These are phyloP conservation scores for Albatrellus sp. DNA, from an alignment of 1,284 basidiomycete genomes.

Conservation along the genomic window DNA sequence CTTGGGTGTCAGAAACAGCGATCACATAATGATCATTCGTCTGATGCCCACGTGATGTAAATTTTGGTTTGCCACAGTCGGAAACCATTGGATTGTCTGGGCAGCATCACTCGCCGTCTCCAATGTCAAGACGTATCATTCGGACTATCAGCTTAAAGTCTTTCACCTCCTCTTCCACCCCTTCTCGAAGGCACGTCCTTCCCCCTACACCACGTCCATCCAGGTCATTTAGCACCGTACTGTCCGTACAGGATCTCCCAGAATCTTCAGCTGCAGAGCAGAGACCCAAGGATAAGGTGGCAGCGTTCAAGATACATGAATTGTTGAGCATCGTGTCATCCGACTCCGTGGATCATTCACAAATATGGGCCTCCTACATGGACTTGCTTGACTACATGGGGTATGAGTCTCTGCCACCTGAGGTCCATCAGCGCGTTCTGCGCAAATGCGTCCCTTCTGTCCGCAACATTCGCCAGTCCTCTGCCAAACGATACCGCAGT, in stretches of 20 bases:
- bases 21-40: too few species aligned
- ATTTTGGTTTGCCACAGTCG: too few species aligned
- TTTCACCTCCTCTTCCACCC: neutral
- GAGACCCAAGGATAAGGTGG: slow-evolving; percentile 7
- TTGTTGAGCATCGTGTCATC: slow-evolving; percentile 20
- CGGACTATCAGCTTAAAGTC: neutral
- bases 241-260: neutral
- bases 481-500: slow-evolving; percentile 25
- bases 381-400: slow-evolving; percentile 38
- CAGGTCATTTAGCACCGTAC: neutral
- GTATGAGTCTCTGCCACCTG: slow-evolving; percentile 37
- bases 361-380: slow-evolving; percentile 49
- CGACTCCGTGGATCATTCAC: slow-evolving; percentile 25
- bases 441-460: slow-evolving; percentile 44
- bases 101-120: neutral
- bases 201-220: slow-evolving; percentile 3
- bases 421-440: slow-evolving; percentile 55
- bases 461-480: slow-evolving; percentile 28
- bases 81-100: too few species aligned
- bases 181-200: neutral
- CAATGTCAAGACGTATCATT: slow-evolving; percentile 6
- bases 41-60: too few species aligned
- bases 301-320: slow-evolving; percentile 16
- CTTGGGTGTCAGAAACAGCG: too few species aligned
- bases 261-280: neutral